A percentile compares a stretch with the other conserved stretches of the same genome.
Evolutionary conservation across 495 filamentous ascomycete species (phyloP).

Genomic region (Sabuloglossum arenarium): DNA sequence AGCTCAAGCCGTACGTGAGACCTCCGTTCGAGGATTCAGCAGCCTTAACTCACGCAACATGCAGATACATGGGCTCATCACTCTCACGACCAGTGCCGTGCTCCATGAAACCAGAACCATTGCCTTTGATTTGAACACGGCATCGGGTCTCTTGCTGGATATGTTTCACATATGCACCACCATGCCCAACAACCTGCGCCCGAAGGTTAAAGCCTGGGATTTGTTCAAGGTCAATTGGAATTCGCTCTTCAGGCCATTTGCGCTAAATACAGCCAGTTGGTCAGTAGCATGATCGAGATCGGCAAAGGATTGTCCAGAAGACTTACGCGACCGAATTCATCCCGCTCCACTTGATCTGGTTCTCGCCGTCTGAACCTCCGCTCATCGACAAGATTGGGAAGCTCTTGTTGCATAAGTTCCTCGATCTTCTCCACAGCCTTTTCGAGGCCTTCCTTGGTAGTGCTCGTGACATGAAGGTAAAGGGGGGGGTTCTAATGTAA

Average conservation of each 20-base stretch:
- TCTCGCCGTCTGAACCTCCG: constrained; percentile 79
- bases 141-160: constrained; percentile 89
- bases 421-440: constrained; percentile 68
- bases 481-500: constrained; percentile 69
- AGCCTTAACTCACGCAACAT: constrained; percentile 86
- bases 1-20: neutral
- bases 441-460: constrained; percentile 76
- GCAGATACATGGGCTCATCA: constrained; percentile 87
- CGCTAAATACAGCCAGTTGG: constrained; percentile 32
- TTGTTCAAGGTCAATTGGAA: constrained; percentile 74
- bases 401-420: constrained; percentile 87
- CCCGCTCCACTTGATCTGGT: constrained; percentile 76
- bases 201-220: constrained; percentile 91
- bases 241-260: constrained; percentile 96
- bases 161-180: constrained; percentile 87
- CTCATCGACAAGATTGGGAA: constrained; percentile 89
- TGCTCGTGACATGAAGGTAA: constrained; percentile 89
- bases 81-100: constrained; percentile 63
- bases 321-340: constrained; percentile 80
- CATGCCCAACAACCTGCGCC: constrained; percentile 85
- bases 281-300: constrained; percentile 10
- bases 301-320: neutral
- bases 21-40: neutral
- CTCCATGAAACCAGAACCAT: constrained; percentile 89
- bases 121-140: constrained; percentile 93